A percentile compares a stretch with the other conserved stretches of the same genome.
Evolutionary conservation across 345 rosid species (phyloP).

Genomic region (Arabidopsis suecica): DNA sequence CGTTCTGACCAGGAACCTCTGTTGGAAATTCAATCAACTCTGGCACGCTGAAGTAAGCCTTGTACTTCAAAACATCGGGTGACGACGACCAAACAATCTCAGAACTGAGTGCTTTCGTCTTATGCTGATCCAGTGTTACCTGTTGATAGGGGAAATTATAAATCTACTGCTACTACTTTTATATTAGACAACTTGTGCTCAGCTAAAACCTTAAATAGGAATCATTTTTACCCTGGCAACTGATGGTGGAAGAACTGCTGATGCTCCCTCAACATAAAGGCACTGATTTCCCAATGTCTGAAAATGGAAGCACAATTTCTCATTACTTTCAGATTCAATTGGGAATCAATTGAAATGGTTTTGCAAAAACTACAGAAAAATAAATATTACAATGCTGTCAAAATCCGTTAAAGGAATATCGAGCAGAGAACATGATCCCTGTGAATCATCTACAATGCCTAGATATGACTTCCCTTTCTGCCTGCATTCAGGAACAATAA

Average conservation of each 20-base stretch:
- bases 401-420: constrained; percentile 90
- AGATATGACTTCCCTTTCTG: constrained; percentile 87
- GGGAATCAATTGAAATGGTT: constrained; percentile 7
- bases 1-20: constrained; percentile 76
- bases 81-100: constrained; percentile 88
- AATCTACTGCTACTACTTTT: constrained; percentile 22
- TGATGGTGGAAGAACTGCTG: constrained; percentile 81
- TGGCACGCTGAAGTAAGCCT: constrained; percentile 77
- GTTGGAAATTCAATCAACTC: constrained; percentile 93
- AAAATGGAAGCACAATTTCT: constrained; percentile 28
- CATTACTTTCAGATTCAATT: constrained; percentile 19
- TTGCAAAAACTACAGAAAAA: constrained; percentile 10
- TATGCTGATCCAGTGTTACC: constrained; percentile 71
- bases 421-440: constrained; percentile 70
- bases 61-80: constrained; percentile 67
- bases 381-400: constrained; percentile 64
- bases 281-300: constrained; percentile 71
- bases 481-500: constrained; percentile 57
- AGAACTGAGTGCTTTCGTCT: constrained; percentile 57
- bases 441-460: constrained; percentile 69
- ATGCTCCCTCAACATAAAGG: constrained; percentile 87
- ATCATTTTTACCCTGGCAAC: constrained; percentile 71
- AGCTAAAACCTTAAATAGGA: not conserved
- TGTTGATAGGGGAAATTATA: constrained; percentile 43
- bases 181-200: not conserved